Percentiles rank a stretch among this genome's conserved stretches.
Conservation (phyloP, 192 early-diverging fungal genomes). For the Backusella circina region DNA sequence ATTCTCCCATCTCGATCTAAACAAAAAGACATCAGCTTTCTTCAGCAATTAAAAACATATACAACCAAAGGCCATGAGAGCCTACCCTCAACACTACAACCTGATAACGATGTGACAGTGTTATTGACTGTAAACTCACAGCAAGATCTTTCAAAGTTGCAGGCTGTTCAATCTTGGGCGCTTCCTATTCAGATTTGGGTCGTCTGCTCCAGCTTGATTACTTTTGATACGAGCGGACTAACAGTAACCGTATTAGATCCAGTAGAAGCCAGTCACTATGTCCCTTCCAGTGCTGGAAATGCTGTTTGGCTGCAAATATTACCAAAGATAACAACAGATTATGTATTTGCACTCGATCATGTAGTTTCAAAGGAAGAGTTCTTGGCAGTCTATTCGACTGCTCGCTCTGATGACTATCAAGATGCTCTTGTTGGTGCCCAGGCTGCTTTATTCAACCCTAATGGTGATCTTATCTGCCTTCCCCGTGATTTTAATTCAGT, state of each 20-base stretch:
- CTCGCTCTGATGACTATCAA: conserved; percentile 41
- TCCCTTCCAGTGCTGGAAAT: not conserved
- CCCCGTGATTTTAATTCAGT: conserved; percentile 12
- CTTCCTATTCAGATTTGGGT: not conserved
- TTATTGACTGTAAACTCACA: conserved; percentile 8
- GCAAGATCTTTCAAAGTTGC: not conserved
- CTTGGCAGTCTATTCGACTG: conserved; percentile 33
- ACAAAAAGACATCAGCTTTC: not conserved
- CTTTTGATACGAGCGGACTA: not conserved
- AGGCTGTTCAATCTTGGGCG: not conserved
- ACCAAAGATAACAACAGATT: not conserved
- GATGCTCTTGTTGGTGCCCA: conserved; percentile 40
- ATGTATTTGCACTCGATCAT: conserved; percentile 7
- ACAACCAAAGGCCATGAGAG: not conserved
- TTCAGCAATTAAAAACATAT: conserved; percentile 5
- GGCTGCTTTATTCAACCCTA: conserved; percentile 27
- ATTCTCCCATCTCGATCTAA: not conserved
- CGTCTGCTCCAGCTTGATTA: not conserved
- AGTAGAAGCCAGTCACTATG: not conserved
- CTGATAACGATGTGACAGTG: not conserved
- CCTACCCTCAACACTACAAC: not conserved
- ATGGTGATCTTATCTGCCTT: conserved; percentile 14
- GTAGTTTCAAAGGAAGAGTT: not conserved
- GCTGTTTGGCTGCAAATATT: conserved; percentile 7
- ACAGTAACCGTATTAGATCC: not conserved